These are phyloP conservation scores for Daldinia concentrica DNA, from an alignment of 495 filamentous ascomycete species.

Conservation along the genomic window DNA sequence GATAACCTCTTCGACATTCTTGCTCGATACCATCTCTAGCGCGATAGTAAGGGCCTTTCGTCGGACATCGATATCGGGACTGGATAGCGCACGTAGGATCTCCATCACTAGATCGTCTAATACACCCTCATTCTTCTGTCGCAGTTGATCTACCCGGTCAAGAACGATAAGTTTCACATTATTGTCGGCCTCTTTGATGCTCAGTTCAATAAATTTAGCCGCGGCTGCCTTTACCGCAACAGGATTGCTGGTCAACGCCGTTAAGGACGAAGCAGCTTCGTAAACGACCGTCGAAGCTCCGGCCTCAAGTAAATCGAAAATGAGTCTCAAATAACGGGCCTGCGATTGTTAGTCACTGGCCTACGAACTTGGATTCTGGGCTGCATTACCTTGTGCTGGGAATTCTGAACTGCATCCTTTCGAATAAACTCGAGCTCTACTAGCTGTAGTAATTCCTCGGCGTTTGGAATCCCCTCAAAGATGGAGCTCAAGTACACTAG, in stretches of 20 bases:
- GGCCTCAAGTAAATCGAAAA: constrained; percentile 96
- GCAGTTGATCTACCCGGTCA: constrained; percentile 90
- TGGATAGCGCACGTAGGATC: constrained; percentile 93
- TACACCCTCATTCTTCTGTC: constrained; percentile 91
- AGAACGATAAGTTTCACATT: constrained; percentile 99
- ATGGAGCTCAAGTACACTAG: constrained; percentile 88
- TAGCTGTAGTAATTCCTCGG: constrained; percentile 92
- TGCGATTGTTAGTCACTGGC: constrained; percentile 53
- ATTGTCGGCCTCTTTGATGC: constrained; percentile 97
- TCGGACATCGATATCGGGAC: constrained; percentile 95
- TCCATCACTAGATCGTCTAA: constrained; percentile 98
- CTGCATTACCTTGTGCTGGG: constrained; percentile 81
- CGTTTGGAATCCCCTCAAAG: constrained; percentile 93
- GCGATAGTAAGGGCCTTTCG: constrained; percentile 91
- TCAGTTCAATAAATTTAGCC: constrained; percentile 93
- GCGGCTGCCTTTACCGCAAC: constrained; percentile 98
- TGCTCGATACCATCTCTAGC: constrained; percentile 97
- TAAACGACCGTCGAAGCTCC: constrained; percentile 95
- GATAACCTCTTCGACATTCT: constrained; percentile 98
- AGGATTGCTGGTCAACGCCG: constrained; percentile 92
- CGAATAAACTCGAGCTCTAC: constrained; percentile 96
- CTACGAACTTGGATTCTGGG: constrained; percentile 20
- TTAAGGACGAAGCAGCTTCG: constrained; percentile 97
- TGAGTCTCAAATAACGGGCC: constrained; percentile 90
- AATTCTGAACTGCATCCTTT: constrained; percentile 95